These are phyloP conservation scores for Leccinellum albellum DNA, from an alignment of 768 basidiomycete species.

Conservation along the genomic window DNA sequence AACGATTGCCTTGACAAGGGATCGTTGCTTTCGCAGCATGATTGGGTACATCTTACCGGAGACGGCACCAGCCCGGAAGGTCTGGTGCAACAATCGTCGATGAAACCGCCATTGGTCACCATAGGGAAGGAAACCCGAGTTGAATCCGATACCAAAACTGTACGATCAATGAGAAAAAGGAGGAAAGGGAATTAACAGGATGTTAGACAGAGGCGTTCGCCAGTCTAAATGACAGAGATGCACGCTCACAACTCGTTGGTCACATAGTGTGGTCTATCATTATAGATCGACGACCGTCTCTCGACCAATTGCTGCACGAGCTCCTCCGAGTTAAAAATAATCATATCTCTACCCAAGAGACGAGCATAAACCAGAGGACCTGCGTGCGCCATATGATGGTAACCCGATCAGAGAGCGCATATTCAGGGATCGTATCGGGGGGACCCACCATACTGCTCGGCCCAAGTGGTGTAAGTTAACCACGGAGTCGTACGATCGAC, in stretches of 20 bases:
- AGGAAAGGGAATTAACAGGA: not conserved
- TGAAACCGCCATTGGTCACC: not conserved
- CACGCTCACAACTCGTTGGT: slow-evolving; percentile 9
- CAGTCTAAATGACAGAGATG: not conserved
- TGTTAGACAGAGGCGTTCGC: not conserved
- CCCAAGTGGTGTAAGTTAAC: slow-evolving; percentile 14
- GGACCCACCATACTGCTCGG: slow-evolving; percentile 6
- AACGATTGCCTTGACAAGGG: slow-evolving; percentile 7
- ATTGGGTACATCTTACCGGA: slow-evolving; percentile 4
- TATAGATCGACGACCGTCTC: slow-evolving; percentile 14
- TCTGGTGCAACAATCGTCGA: slow-evolving; percentile 19
- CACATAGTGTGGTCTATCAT: slow-evolving; percentile 10
- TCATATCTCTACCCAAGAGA: not conserved
- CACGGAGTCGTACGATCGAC: slow-evolving; percentile 4
- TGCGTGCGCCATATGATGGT: not conserved
- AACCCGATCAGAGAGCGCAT: not conserved
- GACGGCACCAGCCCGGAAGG: slow-evolving; percentile 8
- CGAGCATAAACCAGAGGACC: slow-evolving; percentile 2
- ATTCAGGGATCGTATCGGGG: not conserved
- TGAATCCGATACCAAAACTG: slow-evolving; percentile 16
- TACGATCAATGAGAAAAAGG: not conserved
- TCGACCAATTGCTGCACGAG: slow-evolving; percentile 12
- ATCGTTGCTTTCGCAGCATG: slow-evolving; percentile 4
- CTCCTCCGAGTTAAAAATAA: slow-evolving; percentile 13
- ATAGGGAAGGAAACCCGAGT: slow-evolving; percentile 2